Conservation (phyloP, 768 basidiomycete species). For the Ephemerocybe angulata region DNA sequence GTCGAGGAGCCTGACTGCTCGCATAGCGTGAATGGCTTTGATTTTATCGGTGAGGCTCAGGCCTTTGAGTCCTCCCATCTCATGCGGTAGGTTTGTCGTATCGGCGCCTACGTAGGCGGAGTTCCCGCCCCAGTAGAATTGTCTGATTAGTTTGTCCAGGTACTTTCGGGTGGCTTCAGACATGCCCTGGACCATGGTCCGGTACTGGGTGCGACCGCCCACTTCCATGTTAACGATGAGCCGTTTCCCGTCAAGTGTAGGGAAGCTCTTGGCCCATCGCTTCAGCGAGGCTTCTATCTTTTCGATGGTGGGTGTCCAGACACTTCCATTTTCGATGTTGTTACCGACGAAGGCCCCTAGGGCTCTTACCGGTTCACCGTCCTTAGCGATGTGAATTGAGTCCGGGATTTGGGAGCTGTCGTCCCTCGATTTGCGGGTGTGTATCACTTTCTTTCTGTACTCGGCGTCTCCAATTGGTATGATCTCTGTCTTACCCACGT, state of each 20-base stretch:
- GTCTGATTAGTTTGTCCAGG: neutral
- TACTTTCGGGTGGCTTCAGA: neutral
- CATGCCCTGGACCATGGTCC: conserved; percentile 1
- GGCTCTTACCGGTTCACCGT: neutral
- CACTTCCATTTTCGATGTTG: neutral
- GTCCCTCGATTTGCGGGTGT: too few relatives aligned
- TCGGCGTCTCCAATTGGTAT: neutral
- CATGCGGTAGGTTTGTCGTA: conserved; percentile 4
- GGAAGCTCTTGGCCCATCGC: neutral
- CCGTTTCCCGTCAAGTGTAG: neutral
- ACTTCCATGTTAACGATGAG: neutral
- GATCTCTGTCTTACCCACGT: neutral
- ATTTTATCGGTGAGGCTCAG: conserved; percentile 20
- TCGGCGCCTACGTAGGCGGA: neutral
- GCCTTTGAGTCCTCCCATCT: conserved; percentile 12
- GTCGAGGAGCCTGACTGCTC: conserved; percentile 17
- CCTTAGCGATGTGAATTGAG: neutral
- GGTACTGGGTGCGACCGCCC: neutral
- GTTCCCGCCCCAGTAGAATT: neutral
- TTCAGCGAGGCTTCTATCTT: neutral
- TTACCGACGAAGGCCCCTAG: conserved; percentile 1
- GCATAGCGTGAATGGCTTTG: conserved; percentile 20
- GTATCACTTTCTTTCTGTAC: neutral
- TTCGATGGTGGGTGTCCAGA: conserved; percentile 2
- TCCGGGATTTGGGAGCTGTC: too few relatives aligned